Evolutionary conservation across 371 early-diverging fungal species (phyloP), one percentile per base, ranked within the genome.

Genomic region (Apophysomyces ossiformis): DNA sequence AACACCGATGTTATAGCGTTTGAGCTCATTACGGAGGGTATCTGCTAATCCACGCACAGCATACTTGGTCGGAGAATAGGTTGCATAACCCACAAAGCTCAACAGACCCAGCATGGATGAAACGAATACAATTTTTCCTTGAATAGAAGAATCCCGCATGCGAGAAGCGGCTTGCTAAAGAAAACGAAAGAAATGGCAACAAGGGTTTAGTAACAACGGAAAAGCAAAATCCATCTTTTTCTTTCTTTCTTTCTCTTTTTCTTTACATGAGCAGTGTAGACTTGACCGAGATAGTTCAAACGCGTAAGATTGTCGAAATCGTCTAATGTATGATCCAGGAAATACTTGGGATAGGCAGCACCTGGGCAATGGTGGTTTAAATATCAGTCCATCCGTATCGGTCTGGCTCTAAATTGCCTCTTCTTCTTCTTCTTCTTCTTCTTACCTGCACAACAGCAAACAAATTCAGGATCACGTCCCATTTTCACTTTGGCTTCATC

Each of bases 51-150:
- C 94, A 64, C 91, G 87, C 12, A 96, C 68, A 43, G 96, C 96
- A 66, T 81, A 87, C 68, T 97, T 97, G 26, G 94, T 84, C 9
- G 96, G 94, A 3, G 91, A 66, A 73, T 97, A 97, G n/a, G 88
- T 81, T 15, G 89, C 64, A 65, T 90, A 96, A 12, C 97, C 97
- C 47, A 87, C 83, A 73, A 96, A 89, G 13, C 91, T 90, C 35
- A 93, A 64, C 59, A 95, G 67, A 18, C 92, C 91, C 21, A 91
- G 74, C 54, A 91, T 87, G 35, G 96, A 95, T 41, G 91, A 88
- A 9, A 96, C 87, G 71, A 96, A 75, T 13, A 95, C 88, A 41
- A 96, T 84, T 50, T 86, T 89, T 26, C 93, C 92, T 46, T 86
- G 80, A 43, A 86, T 78, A 6, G 78, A 84, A 5, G 82, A 82